A percentile compares a stretch with the other conserved stretches of the same genome.
Evolutionary conservation across 306 rosid species (phyloP).

Genomic region (Sicyos baderoa): DNA sequence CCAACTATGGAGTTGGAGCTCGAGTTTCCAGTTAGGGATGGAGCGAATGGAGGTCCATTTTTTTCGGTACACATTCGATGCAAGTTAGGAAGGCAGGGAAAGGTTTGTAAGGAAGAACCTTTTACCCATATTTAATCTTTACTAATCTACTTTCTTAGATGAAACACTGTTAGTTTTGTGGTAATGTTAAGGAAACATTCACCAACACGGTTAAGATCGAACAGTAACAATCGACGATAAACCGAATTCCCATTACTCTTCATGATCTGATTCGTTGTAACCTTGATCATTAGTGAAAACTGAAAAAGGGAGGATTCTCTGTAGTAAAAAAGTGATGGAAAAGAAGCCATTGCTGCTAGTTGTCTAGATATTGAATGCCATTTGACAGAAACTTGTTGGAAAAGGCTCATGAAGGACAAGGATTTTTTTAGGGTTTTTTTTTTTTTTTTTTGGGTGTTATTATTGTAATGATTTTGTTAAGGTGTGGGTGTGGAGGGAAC

Average conservation of each 20-base stretch:
- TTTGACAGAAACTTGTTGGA: neutral
- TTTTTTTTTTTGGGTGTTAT: too few relatives aligned
- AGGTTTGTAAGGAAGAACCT: constrained; percentile 37
- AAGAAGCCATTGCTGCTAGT: too few relatives aligned
- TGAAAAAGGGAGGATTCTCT: constrained; percentile 3
- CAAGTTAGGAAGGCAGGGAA: constrained; percentile 41
- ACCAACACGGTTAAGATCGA: constrained; percentile 7
- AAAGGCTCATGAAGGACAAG: constrained; percentile 2
- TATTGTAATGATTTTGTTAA: constrained; percentile 15
- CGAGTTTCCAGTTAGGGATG: constrained; percentile 63
- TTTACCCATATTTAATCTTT: constrained; percentile 31
- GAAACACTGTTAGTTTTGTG: neutral
- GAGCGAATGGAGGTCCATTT: constrained; percentile 86
- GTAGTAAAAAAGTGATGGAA: neutral
- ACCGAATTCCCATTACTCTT: neutral
- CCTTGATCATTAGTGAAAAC: constrained; percentile 5
- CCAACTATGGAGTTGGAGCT: constrained; percentile 92
- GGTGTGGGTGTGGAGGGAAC: neutral
- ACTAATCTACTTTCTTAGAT: constrained; percentile 10
- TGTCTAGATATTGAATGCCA: too few relatives aligned
- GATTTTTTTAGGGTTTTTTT: neutral
- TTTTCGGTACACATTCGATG: constrained; percentile 68
- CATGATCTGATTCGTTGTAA: neutral
- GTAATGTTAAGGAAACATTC: constrained; percentile 9
- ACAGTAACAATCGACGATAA: neutral